Evolutionary conservation across 2,329 filamentous ascomycete species (phyloP), one percentile per base, ranked within the genome.

Genomic region (Colletotrichum graminicola): DNA sequence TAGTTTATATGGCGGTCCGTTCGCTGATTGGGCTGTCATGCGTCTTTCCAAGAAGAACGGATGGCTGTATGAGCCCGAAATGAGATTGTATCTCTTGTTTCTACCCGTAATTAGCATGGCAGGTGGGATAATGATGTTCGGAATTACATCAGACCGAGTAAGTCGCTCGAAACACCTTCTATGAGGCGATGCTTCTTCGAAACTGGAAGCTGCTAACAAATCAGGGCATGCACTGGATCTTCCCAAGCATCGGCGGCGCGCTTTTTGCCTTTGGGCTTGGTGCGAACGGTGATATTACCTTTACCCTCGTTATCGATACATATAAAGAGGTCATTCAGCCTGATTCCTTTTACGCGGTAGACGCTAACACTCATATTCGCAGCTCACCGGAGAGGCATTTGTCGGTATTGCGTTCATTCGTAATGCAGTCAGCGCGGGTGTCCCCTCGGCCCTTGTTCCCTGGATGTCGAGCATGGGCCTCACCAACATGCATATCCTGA

Each of bases 61-160:
- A 1, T 82, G 82, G 8, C 78, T 81, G 16, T 84, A 82, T 60
- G 82, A 84, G 72, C 82, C 83, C 0, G 83, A 85, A 62, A 84
- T 83, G 79, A 78, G 83, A 1, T 73, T 84, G 7, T 83, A 76
- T 52, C 73, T 74, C 16, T 67, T 75, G 0, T 61, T 77, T 7
- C 69, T 77, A 3, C 76, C 78, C 1, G 77, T 78, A 0, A 23
- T 82, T 4, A 52, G 77, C 0, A 75, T 79, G 60, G 75, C 78
- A 8, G 78, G 76, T 0, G 81, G 82, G 0, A 39, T 82, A 2
- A 75, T 81, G 3, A 80, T 83, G 78, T 81, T 82, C 51, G 82
- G 81, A 4, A 64, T 76, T 1, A 81, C 80, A 0, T 65, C 80
- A 3, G 74, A 75, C 18, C 71, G 77, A 52, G 81, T 82, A 76